phyloP scores from a whole-genome alignment of 805 yeast genomes.

The Candida quercuum region DNA sequence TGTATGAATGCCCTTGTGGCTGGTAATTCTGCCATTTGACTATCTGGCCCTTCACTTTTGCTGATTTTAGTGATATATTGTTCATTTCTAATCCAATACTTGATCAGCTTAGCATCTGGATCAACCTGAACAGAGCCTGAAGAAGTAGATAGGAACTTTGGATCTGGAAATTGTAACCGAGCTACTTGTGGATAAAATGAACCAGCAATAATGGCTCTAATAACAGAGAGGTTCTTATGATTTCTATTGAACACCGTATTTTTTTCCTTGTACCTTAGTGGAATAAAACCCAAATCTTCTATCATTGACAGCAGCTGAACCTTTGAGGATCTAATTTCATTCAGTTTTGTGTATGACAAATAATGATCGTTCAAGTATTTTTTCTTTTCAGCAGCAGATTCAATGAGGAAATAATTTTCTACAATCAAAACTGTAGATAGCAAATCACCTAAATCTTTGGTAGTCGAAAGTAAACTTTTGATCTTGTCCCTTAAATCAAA shows the following conservation, averaged over 20 bases:
- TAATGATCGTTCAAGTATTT: constrained; percentile 50
- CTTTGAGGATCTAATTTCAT: constrained; percentile 67
- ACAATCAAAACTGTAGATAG: constrained; percentile 60
- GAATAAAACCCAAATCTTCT: constrained; percentile 73
- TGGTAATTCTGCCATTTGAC: constrained; percentile 34
- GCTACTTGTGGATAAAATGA: constrained; percentile 82
- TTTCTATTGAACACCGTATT: constrained; percentile 45
- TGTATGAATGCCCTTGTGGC: constrained; percentile 76
- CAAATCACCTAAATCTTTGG: constrained; percentile 65
- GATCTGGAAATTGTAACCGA: constrained; percentile 75
- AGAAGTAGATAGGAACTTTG: constrained; percentile 62
- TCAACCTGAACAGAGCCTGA: constrained; percentile 84
- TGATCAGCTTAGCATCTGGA: constrained; percentile 69
- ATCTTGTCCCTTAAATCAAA: constrained; percentile 61
- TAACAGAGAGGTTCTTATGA: constrained; percentile 39
- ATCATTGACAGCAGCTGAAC: constrained; percentile 66
- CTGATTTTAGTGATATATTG: constrained; percentile 29
- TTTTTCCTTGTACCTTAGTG: constrained; percentile 39
- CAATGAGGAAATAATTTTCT: constrained; percentile 39
- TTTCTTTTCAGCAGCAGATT: constrained; percentile 25
- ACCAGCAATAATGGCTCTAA: constrained; percentile 71
- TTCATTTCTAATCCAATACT: constrained; percentile 69
- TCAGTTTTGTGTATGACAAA: constrained; percentile 58
- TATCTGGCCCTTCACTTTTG: constrained; percentile 8
- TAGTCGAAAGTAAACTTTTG: constrained; percentile 35